phyloP scores from a whole-genome alignment of 176 grass and related monocot genomes.

The Raddia guianensis region DNA sequence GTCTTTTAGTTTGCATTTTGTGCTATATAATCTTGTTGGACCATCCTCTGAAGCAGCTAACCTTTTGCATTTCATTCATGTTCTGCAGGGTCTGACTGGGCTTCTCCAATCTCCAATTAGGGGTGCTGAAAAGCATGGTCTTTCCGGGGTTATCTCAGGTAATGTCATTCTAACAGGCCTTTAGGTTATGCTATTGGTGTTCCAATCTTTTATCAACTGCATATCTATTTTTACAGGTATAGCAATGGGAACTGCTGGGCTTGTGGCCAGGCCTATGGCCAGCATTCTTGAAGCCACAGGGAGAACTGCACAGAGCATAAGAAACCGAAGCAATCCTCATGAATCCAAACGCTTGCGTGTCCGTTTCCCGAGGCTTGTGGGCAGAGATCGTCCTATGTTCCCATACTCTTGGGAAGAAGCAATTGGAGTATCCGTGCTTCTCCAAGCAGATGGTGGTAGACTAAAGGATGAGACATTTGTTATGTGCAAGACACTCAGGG shows the following conservation, averaged over 20 bases:
- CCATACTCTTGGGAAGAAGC: slow-evolving; percentile 95
- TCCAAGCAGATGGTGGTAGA: slow-evolving; percentile 68
- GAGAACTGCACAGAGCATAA: slow-evolving; percentile 96
- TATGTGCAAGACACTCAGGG: slow-evolving; percentile 74
- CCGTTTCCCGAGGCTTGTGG: slow-evolving; percentile 68
- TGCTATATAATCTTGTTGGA: slow-evolving; percentile 17
- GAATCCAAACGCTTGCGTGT: slow-evolving; percentile 66
- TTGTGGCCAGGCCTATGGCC: slow-evolving; percentile 85
- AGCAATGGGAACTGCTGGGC: slow-evolving; percentile 93
- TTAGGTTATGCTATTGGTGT: slow-evolving; percentile 28
- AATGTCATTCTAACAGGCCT: slow-evolving; percentile 10
- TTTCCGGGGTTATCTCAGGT: slow-evolving; percentile 95
- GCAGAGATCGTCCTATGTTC: slow-evolving; percentile 55
- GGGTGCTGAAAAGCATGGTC: slow-evolving; percentile 95
- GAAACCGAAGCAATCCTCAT: slow-evolving; percentile 82
- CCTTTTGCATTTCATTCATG: slow-evolving; percentile 31
- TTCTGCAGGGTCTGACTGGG: slow-evolving; percentile 86
- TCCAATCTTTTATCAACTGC: slow-evolving; percentile 29
- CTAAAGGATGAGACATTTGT: slow-evolving; percentile 84
- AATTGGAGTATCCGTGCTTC: slow-evolving; percentile 69
- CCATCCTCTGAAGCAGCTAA: slow-evolving; percentile 16
- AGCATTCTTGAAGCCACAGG: slow-evolving; percentile 96
- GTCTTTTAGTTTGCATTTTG: slow-evolving; percentile 33
- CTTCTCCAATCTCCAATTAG: slow-evolving; percentile 93
- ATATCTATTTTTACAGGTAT: slow-evolving; percentile 61